phyloP scores from a whole-genome alignment of 2,329 filamentous ascomycete genomes.

The Ceratocystis huliohia region DNA sequence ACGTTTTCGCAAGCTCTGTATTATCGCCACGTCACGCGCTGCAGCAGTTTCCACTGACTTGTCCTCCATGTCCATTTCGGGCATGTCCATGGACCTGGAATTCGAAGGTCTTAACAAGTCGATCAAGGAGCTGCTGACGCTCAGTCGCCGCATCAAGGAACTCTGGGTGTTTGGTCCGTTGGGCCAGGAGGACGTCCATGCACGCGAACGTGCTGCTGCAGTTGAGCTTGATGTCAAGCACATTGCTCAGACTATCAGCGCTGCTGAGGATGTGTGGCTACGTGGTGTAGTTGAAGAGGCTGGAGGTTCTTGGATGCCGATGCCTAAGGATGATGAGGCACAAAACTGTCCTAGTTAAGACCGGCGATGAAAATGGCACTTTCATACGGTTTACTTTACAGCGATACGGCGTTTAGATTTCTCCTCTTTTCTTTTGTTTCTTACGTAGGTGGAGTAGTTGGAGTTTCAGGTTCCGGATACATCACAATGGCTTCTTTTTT shows the following conservation, averaged over 20 bases:
- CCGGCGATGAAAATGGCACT: neutral
- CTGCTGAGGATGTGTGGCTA: conserved; percentile 29
- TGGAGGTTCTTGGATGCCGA: conserved; percentile 31
- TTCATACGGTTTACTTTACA: no score
- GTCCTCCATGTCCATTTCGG: conserved; percentile 32
- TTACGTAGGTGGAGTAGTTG: neutral
- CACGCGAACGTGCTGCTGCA: conserved; percentile 28
- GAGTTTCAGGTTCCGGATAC: neutral
- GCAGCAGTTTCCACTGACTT: conserved; percentile 33
- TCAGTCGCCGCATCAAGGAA: conserved; percentile 35
- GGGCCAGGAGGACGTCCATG: conserved; percentile 29
- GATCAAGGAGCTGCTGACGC: conserved; percentile 34
- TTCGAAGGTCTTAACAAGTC: conserved; percentile 35
- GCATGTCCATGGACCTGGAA: conserved; percentile 35
- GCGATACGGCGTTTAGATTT: neutral
- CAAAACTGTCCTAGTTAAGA: neutral
- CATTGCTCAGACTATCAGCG: conserved; percentile 22
- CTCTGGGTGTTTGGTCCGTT: conserved; percentile 36
- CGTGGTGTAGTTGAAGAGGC: conserved; percentile 27
- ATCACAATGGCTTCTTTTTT: neutral
- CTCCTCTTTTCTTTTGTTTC: neutral
- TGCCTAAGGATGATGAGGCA: conserved; percentile 21
- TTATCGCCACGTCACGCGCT: conserved; percentile 30
- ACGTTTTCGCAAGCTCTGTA: conserved; percentile 34
- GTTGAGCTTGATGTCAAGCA: conserved; percentile 11